Conservation (phyloP, 164 flowering plant species). For the Chimonanthus salicifolius region DNA sequence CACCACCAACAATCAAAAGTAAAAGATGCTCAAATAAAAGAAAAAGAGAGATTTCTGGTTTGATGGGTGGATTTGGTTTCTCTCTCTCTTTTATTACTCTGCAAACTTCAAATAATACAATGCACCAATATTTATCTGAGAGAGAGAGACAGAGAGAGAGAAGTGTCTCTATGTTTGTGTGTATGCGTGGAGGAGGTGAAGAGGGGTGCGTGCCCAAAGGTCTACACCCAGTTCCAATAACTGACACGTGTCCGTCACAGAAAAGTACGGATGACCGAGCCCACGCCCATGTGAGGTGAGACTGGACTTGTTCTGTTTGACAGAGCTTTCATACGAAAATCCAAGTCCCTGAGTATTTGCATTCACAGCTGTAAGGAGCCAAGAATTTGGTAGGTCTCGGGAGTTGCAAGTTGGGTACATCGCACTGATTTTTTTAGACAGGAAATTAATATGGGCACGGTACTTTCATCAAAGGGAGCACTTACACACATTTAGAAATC, state of each 20-base stretch:
- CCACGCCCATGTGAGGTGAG: slow-evolving; percentile 1
- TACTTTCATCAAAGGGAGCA: too few species aligned
- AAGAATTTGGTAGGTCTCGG: not conserved
- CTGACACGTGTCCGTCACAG: slow-evolving; percentile 1
- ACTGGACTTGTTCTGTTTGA: not conserved
- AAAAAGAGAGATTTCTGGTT: not conserved
- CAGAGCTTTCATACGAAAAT: not conserved
- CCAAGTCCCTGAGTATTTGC: not conserved
- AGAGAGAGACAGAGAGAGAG: not conserved
- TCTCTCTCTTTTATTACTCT: not conserved
- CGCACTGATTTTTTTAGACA: not conserved
- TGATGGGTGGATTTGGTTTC: not conserved
- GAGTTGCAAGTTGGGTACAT: not conserved
- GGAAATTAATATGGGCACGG: too few species aligned
- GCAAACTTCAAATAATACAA: not conserved
- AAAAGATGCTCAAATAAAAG: not conserved
- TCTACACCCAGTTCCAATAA: not conserved
- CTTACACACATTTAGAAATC: too few species aligned
- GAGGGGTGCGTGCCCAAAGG: not conserved
- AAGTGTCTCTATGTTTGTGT: too few species aligned
- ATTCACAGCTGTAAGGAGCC: not conserved
- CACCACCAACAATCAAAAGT: not conserved
- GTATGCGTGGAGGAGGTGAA: not conserved
- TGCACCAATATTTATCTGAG: too few species aligned
- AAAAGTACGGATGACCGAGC: slow-evolving; percentile 5